Percentiles rank a stretch among this genome's conserved stretches.
Evolutionary conservation across 2,329 filamentous ascomycete species (phyloP).

Genomic region (Neoarthrinium moseri): DNA sequence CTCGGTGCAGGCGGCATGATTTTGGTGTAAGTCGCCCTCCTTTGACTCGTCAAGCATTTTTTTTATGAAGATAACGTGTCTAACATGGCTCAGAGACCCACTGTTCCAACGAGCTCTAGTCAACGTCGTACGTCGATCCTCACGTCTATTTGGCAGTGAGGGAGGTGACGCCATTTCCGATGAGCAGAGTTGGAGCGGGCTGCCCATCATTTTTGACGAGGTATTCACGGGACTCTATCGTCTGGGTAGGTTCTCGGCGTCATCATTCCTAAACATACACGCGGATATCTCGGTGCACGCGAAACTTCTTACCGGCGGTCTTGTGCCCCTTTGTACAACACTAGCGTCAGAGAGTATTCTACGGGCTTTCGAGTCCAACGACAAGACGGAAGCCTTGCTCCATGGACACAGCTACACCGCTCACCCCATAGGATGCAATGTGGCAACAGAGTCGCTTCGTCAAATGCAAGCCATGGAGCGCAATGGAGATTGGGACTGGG

Average conservation of each 20-base stretch:
- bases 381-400: constrained; percentile 76
- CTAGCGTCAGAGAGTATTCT: constrained; percentile 74
- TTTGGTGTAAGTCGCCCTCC: constrained; percentile 58
- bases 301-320: constrained; percentile 78
- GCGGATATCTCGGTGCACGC: constrained; percentile 80
- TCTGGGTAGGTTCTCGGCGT: constrained; percentile 69
- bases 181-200: constrained; percentile 60
- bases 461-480: constrained; percentile 59
- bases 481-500: constrained; percentile 55
- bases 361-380: constrained; percentile 64
- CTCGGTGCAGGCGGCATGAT: constrained; percentile 84
- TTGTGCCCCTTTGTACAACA: constrained; percentile 76
- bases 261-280: constrained; percentile 65
- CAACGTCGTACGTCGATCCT: constrained; percentile 60
- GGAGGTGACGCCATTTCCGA: constrained; percentile 10
- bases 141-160: constrained; percentile 49
- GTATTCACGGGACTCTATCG: constrained; percentile 86
- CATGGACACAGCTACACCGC: constrained; percentile 89
- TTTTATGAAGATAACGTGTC: constrained; percentile 18
- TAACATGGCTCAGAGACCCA: constrained; percentile 58
- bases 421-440: constrained; percentile 76
- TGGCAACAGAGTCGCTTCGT: constrained; percentile 66
- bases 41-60: not conserved
- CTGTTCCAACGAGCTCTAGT: constrained; percentile 75
- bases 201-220: constrained; percentile 81